Base-by-base conservation (phyloP, 2,329 filamentous ascomycete species). In the Sarocladiaceae sp. region DNA sequence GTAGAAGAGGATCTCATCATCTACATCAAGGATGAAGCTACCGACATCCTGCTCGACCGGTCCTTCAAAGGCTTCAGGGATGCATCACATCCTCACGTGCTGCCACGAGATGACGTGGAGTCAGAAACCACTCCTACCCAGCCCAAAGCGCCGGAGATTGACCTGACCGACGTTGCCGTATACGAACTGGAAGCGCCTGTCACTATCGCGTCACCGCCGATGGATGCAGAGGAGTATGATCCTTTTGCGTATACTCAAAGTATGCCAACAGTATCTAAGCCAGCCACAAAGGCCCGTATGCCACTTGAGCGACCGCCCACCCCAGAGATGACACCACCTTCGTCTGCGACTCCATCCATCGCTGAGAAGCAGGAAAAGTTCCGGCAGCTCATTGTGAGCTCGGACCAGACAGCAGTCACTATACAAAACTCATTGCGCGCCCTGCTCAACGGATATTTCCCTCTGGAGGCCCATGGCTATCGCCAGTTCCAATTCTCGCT, bases 361-460 rank as follows among this genome's bases (percentile, higher is more conserved):
- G 50, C 49, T 0, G 54, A 53, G 49, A 53, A 32, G n/a, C 58
- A 62, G 18, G 62, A 62, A 24, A 67, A 59, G 45, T 69, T 79
- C 34, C 65, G 69, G 47, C 67, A 70, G 6, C 67, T 80, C 43
- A 54, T 59, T 10, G 61, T 66, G 2, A 56, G 55, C 3, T 54
- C 58, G 15, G 62, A 63, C 19, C 65, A 70, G 45, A 76, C 72
- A 3, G 70, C 75, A 1, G 66, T 80, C 3, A 63, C 65, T 1
- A 61, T 78, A 5, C 80, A 83, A 50, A 80, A 82, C 52, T 69
- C 70, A 1, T 58, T 83, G 13, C 69, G 80, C 3, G 68, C 69
- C 13, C 57, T 80, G 3, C 63, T 83, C 0, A 69, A 66, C 39
- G 57, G 61, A 2, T 68, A 74, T 47, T 77, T 80, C 43, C 70